These are phyloP conservation scores for Ilyonectria sp. DNA, from an alignment of 2,329 filamentous ascomycete species.

Conservation along the genomic window DNA sequence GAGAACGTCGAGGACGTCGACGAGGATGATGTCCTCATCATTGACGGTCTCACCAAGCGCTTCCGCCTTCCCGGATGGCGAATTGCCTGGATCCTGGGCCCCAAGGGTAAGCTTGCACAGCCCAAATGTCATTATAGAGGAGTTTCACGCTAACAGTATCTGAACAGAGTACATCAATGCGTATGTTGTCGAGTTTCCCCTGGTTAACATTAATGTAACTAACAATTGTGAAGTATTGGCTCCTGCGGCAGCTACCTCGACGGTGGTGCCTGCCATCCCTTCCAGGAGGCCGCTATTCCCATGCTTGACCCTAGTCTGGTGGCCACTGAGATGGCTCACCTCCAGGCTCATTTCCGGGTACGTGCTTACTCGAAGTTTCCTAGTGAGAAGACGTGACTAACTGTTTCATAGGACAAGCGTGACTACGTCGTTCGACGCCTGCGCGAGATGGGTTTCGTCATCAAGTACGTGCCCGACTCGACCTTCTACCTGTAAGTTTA, in stretches of 20 bases:
- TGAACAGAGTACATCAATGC: slow-evolving; percentile 87
- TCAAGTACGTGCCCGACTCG: slow-evolving; percentile 87
- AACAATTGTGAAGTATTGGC: slow-evolving; percentile 72
- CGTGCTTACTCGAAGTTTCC: slow-evolving; percentile 34
- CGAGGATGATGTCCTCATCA: slow-evolving; percentile 91
- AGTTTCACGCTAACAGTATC: slow-evolving; percentile 28
- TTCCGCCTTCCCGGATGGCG: slow-evolving; percentile 97
- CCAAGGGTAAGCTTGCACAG: slow-evolving; percentile 70
- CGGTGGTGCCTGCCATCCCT: slow-evolving; percentile 93
- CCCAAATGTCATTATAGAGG: not conserved
- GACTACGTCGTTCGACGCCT: slow-evolving; percentile 90
- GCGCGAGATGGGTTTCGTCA: slow-evolving; percentile 87
- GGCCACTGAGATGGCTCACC: slow-evolving; percentile 86
- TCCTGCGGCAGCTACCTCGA: slow-evolving; percentile 95
- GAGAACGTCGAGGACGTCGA: slow-evolving; percentile 93
- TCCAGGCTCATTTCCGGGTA: slow-evolving; percentile 88
- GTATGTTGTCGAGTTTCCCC: slow-evolving; percentile 53
- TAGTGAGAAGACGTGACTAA: slow-evolving; percentile 35
- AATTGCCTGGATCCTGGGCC: slow-evolving; percentile 95
- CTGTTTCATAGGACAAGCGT: slow-evolving; percentile 77
- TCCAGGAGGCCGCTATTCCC: slow-evolving; percentile 92
- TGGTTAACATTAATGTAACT: slow-evolving; percentile 24
- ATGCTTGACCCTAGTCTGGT: slow-evolving; percentile 94
- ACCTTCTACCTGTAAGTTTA: slow-evolving; percentile 89
- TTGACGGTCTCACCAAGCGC: slow-evolving; percentile 96